Evolutionary conservation across 441 rosid genomes (phyloP).

Genomic region (Pelargonium myrrhifolium): DNA sequence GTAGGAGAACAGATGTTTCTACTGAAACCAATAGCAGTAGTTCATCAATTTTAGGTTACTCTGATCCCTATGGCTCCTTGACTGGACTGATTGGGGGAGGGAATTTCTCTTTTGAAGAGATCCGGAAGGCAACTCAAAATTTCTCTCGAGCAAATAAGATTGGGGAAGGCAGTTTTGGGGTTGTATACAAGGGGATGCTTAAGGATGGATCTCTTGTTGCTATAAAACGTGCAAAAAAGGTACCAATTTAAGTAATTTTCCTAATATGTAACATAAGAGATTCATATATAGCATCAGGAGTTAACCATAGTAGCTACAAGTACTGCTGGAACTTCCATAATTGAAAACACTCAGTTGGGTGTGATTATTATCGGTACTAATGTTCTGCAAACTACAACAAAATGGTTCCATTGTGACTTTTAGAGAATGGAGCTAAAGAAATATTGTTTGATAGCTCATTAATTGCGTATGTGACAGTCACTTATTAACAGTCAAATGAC

Average conservation of each 20-base stretch:
- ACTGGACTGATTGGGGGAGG: constrained; percentile 39
- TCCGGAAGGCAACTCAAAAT: constrained; percentile 56
- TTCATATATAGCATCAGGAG: constrained; percentile 28
- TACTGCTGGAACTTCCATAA: constrained; percentile 21
- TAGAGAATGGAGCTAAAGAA: background rate
- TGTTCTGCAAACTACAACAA: too few relatives aligned
- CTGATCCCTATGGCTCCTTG: constrained; percentile 31
- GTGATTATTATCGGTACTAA: background rate
- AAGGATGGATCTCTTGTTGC: constrained; percentile 71
- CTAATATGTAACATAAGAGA: constrained; percentile 37
- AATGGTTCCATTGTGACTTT: background rate
- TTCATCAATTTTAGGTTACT: constrained; percentile 25
- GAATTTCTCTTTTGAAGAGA: constrained; percentile 54
- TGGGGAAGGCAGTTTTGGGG: constrained; percentile 91
- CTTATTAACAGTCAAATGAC: background rate
- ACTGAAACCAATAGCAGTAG: constrained; percentile 26
- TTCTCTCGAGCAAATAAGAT: constrained; percentile 73
- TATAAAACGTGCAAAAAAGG: constrained; percentile 80
- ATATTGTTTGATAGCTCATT: background rate
- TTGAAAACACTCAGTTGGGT: constrained; percentile 28
- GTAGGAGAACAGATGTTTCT: constrained; percentile 20
- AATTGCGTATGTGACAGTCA: background rate
- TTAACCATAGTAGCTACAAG: background rate
- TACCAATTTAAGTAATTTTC: background rate
- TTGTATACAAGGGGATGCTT: constrained; percentile 78